Evolutionary conservation across 2,329 filamentous ascomycete genomes (phyloP), one percentile per base, ranked within the genome.

Genomic region (Penicillium oxalicum): DNA sequence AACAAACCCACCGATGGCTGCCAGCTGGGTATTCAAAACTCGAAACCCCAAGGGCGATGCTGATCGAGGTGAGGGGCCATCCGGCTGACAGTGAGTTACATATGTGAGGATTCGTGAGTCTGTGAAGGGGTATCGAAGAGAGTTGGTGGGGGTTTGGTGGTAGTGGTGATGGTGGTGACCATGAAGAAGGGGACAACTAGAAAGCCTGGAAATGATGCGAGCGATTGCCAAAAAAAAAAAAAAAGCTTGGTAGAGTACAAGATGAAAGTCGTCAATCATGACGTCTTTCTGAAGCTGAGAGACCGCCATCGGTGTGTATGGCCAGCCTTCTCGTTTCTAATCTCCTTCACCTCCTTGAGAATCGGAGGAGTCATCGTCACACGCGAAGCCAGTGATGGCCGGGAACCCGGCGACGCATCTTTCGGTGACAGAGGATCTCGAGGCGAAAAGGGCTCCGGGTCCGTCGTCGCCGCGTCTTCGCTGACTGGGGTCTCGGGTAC

Each of bases 251-350:
- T 40, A 37, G 12, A 41, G 47, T 47, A 51, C 26, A 40, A 27
- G 29, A 12, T 45, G 39, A 35, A 26, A 28, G 38, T 27, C 34
- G 24, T 37, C 50, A 24, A 57, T 42, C 50, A 49, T 36, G 40
- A 29, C 44, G 40, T 36, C 32, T 59, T 59, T 40, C 59, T 60
- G 49, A 60, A 58, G 42, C 58, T 60, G 43, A 60, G 51, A 4
- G 58, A 57, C 44, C 58, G 54, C 58, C 58, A 60, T 9, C 58
- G 57, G 29, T 51, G 48, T n/a, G 50, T 52, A 29, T 54, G 48
- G 5, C 53, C 51, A 8, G 45, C 18, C 40, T 58, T 59, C 3
- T 54, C 52, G 39, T 45, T 39, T 26, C 46, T 47, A 18, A 42
- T 37, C 9, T 59, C 57, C 28, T 55, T 58, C 12, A 42, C 35